A percentile compares a stretch with the other conserved stretches of the same genome.
These are phyloP conservation scores for Periconia sp. DNA, from an alignment of 2,329 filamentous ascomycete species.

Conservation along the genomic window DNA sequence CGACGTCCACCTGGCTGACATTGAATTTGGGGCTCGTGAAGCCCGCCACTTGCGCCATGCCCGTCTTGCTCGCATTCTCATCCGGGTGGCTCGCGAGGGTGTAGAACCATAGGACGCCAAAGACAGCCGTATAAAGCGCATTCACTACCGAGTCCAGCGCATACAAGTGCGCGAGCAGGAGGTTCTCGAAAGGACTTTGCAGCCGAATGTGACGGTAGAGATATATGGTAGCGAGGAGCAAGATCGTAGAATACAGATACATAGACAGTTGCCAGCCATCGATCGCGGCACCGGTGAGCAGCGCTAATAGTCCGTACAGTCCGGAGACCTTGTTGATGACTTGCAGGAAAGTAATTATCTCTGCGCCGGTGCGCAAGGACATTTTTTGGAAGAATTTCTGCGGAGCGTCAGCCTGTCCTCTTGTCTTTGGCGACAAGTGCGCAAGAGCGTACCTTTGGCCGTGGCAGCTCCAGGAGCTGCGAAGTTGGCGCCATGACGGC, in stretches of 20 bases:
- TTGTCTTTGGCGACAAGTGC: constrained; percentile 4
- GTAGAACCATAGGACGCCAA: constrained; percentile 86
- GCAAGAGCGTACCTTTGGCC: constrained; percentile 40
- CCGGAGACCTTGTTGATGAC: constrained; percentile 93
- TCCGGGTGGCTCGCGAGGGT: constrained; percentile 65
- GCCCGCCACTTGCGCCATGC: constrained; percentile 68
- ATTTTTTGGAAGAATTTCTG: constrained; percentile 87
- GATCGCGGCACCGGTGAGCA: constrained; percentile 84
- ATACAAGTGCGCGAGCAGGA: constrained; percentile 86
- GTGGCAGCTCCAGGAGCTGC: constrained; percentile 45
- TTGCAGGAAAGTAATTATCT: constrained; percentile 81
- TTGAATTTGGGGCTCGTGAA: constrained; percentile 70
- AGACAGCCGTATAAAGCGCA: constrained; percentile 78
- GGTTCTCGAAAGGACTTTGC: constrained; percentile 77
- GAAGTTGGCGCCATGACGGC: constrained; percentile 41
- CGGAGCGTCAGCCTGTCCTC: constrained; percentile 19
- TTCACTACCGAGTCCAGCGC: constrained; percentile 83
- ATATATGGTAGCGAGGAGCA: constrained; percentile 70
- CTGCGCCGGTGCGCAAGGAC: constrained; percentile 83
- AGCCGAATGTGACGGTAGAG: constrained; percentile 81
- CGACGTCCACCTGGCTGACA: constrained; percentile 62
- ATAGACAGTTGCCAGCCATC: constrained; percentile 85
- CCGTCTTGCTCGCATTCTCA: constrained; percentile 46
- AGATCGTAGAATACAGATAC: constrained; percentile 84
- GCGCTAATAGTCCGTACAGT: constrained; percentile 85